Conservation (phyloP, 2,329 filamentous ascomycete genomes). For the Ceratocystis harringtonii region DNA sequence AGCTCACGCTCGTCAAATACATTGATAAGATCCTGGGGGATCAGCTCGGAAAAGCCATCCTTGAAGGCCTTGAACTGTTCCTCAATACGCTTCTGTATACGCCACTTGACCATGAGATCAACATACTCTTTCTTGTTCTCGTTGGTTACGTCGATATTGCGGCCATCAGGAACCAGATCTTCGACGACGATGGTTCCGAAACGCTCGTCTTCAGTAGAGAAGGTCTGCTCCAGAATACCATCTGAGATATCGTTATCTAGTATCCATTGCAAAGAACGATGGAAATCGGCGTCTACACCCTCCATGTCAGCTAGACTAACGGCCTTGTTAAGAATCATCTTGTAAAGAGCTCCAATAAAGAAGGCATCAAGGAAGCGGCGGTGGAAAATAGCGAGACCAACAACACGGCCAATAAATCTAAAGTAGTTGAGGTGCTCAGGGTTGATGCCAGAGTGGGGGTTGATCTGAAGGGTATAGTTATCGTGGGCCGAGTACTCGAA, state of each 20-base stretch:
- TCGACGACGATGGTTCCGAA: conserved; percentile 92
- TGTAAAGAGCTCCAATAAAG: conserved; percentile 98
- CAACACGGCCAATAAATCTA: conserved; percentile 97
- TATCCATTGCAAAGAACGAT: conserved; percentile 93
- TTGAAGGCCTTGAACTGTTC: conserved; percentile 98
- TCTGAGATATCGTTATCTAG: conserved; percentile 91
- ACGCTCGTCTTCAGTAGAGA: conserved; percentile 91
- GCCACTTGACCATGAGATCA: conserved; percentile 97
- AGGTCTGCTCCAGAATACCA: conserved; percentile 85
- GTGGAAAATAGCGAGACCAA: conserved; percentile 95
- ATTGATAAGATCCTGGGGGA: conserved; percentile 89
- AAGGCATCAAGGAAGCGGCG: conserved; percentile 94
- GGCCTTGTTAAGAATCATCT: conserved; percentile 94
- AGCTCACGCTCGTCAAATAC: conserved; percentile 97
- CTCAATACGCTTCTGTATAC: conserved; percentile 94
- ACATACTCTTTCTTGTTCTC: conserved; percentile 99
- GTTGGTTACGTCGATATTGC: conserved; percentile 90
- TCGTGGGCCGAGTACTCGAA: conserved; percentile 99
- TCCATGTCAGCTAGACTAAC: conserved; percentile 93
- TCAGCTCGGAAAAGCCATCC: conserved; percentile 92
- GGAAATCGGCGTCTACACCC: conserved; percentile 94
- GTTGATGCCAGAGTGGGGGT: conserved; percentile 97
- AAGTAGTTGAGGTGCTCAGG: conserved; percentile 99
- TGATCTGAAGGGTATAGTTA: conserved; percentile 99
- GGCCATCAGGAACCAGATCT: conserved; percentile 78